Evolutionary conservation across 805 yeast species (phyloP).

Genomic region (Wickerhamomyces bovis): DNA sequence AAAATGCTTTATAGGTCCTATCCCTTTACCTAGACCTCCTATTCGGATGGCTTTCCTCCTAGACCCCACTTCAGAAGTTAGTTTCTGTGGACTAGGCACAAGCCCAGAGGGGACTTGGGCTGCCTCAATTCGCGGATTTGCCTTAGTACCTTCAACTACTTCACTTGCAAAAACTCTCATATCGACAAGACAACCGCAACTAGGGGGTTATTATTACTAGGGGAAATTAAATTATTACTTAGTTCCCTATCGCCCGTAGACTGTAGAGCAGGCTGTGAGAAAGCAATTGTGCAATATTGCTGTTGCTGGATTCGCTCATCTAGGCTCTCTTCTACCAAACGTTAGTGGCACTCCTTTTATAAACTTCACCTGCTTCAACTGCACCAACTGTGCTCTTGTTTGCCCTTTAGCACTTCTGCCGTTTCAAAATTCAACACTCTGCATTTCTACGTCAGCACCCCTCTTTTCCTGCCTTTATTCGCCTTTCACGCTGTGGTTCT

Average conservation of each 20-base stretch:
- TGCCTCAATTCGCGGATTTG: neutral
- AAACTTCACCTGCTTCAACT: neutral
- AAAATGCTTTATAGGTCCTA: too few relatives aligned
- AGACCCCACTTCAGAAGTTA: neutral
- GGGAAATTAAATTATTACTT: too few relatives aligned
- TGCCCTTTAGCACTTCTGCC: neutral
- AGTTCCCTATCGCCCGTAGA: neutral
- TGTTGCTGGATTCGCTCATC: neutral
- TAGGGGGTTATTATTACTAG: neutral
- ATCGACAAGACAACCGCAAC: neutral
- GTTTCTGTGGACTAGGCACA: neutral
- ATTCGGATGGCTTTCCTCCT: neutral
- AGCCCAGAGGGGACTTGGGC: neutral
- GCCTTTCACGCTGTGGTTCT: neutral
- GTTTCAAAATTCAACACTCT: neutral
- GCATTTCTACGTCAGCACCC: neutral
- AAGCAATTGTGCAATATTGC: too few relatives aligned
- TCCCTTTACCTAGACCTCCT: neutral
- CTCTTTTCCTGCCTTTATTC: neutral
- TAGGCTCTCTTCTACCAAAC: neutral
- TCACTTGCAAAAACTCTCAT: constrained; percentile 9
- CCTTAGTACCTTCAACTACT: constrained; percentile 8
- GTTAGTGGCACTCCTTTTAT: neutral
- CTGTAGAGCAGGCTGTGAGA: too few relatives aligned
- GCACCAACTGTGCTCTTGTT: neutral